Conservation (phyloP, 495 filamentous ascomycete species). For the Haplographium delicatum region DNA sequence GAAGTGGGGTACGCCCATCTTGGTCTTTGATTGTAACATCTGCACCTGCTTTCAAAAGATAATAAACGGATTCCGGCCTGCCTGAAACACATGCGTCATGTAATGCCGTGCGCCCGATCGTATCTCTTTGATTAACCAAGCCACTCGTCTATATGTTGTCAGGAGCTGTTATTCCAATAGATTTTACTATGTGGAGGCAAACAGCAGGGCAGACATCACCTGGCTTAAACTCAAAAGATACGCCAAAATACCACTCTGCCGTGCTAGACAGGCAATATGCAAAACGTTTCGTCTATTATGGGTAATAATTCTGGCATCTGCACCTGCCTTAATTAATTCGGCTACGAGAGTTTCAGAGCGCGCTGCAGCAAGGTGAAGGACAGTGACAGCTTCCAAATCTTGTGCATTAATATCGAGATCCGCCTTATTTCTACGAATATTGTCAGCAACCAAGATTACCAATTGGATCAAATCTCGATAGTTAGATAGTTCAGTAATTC, state of each 20-base stretch:
- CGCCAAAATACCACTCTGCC: slow-evolving; percentile 34
- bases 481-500: no score
- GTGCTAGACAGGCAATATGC: slow-evolving; percentile 34
- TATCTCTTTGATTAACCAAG: slow-evolving; percentile 22
- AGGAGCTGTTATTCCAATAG: no score
- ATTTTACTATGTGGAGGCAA: no score
- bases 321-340: slow-evolving; percentile 33
- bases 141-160: no score
- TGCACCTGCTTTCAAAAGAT: slow-evolving; percentile 32
- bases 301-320: slow-evolving; percentile 26
- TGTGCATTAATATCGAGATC: slow-evolving; percentile 16
- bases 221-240: no score
- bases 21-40: slow-evolving; percentile 17
- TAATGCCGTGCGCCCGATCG: slow-evolving; percentile 28
- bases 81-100: slow-evolving; percentile 37
- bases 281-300: slow-evolving; percentile 31
- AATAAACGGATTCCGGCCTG: slow-evolving; percentile 30
- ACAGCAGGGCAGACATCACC: no score
- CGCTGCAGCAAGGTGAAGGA: slow-evolving; percentile 33
- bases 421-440: not conserved
- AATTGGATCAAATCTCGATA: no score
- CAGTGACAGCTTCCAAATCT: slow-evolving; percentile 18
- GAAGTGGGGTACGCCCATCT: slow-evolving; percentile 16
- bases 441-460: no score
- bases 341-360: slow-evolving; percentile 28